Percentiles rank a stretch among this genome's conserved stretches.
These are phyloP conservation scores for Ilyonectria sp. DNA, from an alignment of 2,329 filamentous ascomycete genomes.

Conservation along the genomic window DNA sequence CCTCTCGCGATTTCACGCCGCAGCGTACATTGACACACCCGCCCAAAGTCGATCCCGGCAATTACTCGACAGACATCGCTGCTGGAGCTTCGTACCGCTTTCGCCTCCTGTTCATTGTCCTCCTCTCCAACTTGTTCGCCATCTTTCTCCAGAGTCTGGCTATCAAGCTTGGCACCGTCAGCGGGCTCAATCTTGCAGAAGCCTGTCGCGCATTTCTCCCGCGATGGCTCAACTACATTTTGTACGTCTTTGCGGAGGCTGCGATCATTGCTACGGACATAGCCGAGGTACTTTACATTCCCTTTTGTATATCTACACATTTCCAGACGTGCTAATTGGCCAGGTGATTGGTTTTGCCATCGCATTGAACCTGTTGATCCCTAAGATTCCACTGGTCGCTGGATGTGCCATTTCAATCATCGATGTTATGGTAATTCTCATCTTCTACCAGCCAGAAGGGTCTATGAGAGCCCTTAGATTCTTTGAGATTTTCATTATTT, in stretches of 20 bases:
- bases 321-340: too few relatives aligned
- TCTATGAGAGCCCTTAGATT: conserved; percentile 71
- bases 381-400: conserved; percentile 75
- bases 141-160: conserved; percentile 79
- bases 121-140: conserved; percentile 79
- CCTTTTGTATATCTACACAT: too few relatives aligned
- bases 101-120: conserved; percentile 76
- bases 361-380: conserved; percentile 76
- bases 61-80: conserved; percentile 80
- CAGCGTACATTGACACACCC: conserved; percentile 17
- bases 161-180: conserved; percentile 79
- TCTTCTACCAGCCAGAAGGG: conserved; percentile 75
- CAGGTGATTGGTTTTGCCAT: conserved; percentile 80
- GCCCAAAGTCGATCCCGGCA: conserved; percentile 69
- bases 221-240: conserved; percentile 73
- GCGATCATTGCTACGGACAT: conserved; percentile 82
- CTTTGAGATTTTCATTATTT: conserved; percentile 77
- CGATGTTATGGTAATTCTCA: conserved; percentile 77
- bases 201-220: conserved; percentile 77
- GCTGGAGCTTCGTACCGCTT: conserved; percentile 78
- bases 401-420: conserved; percentile 78
- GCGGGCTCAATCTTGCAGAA: conserved; percentile 76
- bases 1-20: background rate
- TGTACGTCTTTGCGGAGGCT: conserved; percentile 76
- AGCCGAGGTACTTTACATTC: conserved; percentile 62